Conservation (phyloP, 2,329 filamentous ascomycete genomes). For the Cladosporium sp. region DNA sequence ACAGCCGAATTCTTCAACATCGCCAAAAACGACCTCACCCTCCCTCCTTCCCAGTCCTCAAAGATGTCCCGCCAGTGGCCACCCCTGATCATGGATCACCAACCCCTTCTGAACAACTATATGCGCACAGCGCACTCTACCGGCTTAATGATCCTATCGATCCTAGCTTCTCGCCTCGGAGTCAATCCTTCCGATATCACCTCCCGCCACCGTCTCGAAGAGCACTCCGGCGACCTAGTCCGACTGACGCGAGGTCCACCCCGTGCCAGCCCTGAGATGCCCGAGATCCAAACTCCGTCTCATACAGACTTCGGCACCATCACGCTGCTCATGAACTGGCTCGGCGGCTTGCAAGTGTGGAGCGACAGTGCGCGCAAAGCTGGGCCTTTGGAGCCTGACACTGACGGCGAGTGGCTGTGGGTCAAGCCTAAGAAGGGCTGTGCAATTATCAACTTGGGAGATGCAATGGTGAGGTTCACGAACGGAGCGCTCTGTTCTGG, state of each 20-base stretch:
- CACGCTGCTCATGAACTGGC: slow-evolving; percentile 54
- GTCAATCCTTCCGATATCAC: slow-evolving; percentile 41
- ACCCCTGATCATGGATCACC: slow-evolving; percentile 22
- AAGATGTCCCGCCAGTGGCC: slow-evolving; percentile 27
- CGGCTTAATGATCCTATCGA: slow-evolving; percentile 42
- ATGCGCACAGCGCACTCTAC: slow-evolving; percentile 44
- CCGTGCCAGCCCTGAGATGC: slow-evolving; percentile 33
- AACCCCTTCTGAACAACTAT: slow-evolving; percentile 39
- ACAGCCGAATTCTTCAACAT: slow-evolving; percentile 57
- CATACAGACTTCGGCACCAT: slow-evolving; percentile 57
- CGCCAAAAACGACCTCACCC: slow-evolving; percentile 51
- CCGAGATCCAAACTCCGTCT: slow-evolving; percentile 32
- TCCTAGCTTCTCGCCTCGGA: slow-evolving; percentile 43
- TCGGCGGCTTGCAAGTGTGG: slow-evolving; percentile 53
- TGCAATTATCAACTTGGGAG: slow-evolving; percentile 47
- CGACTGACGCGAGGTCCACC: slow-evolving; percentile 50
- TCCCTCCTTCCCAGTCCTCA: slow-evolving; percentile 24
- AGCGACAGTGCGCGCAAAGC: slow-evolving; percentile 30
- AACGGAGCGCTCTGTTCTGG: slow-evolving; percentile 39
- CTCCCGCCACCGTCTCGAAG: slow-evolving; percentile 41
- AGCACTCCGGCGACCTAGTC: slow-evolving; percentile 48
- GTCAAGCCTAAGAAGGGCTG: slow-evolving; percentile 50
- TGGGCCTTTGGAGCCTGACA: slow-evolving; percentile 22
- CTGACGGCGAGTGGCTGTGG: slow-evolving; percentile 45
- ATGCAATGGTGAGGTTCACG: slow-evolving; percentile 45